phyloP scores from a whole-genome alignment of 352 stramenopile genomes.

The Thalassiosira ordinaria region DNA sequence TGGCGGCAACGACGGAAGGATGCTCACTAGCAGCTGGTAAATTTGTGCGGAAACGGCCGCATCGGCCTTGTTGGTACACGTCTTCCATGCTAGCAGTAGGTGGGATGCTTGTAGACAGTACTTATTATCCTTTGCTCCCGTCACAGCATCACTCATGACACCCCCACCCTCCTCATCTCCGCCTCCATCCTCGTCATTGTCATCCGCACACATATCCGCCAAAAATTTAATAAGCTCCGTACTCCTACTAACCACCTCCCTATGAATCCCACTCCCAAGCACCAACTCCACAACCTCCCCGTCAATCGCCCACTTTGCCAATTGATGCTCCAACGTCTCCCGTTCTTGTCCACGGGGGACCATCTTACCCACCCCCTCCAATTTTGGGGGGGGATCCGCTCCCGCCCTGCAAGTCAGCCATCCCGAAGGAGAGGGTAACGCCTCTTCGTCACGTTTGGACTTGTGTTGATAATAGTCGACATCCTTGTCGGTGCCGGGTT shows the following conservation, averaged over 20 bases:
- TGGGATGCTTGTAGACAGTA: conserved; percentile 82
- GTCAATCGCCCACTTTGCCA: conserved; percentile 85
- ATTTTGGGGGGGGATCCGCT: conserved; percentile 73
- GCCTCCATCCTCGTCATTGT: conserved; percentile 31
- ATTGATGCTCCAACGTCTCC: conserved; percentile 79
- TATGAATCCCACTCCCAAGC: conserved; percentile 77
- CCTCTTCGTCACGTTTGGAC: conserved; percentile 91
- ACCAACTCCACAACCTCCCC: conserved; percentile 83
- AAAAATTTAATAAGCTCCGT: conserved; percentile 84
- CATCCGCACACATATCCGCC: conserved; percentile 74
- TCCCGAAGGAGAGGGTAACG: conserved; percentile 89
- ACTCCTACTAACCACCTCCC: conserved; percentile 78
- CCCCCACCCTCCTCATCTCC: background rate
- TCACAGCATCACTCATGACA: conserved; percentile 5
- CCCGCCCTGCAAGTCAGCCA: conserved; percentile 88
- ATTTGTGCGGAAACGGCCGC: conserved; percentile 81
- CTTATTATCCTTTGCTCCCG: conserved; percentile 32
- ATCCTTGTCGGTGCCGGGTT: conserved; percentile 97
- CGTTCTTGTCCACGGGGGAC: conserved; percentile 74
- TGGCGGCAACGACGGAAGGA: conserved; percentile 75
- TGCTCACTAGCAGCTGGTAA: conserved; percentile 82
- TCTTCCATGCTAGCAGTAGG: conserved; percentile 83
- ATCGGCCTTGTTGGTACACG: conserved; percentile 79
- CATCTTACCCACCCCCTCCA: conserved; percentile 67
- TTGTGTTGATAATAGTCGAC: conserved; percentile 99